Conservation (phyloP, 2,329 filamentous ascomycete species). For the Aspergillus bombycis region DNA sequence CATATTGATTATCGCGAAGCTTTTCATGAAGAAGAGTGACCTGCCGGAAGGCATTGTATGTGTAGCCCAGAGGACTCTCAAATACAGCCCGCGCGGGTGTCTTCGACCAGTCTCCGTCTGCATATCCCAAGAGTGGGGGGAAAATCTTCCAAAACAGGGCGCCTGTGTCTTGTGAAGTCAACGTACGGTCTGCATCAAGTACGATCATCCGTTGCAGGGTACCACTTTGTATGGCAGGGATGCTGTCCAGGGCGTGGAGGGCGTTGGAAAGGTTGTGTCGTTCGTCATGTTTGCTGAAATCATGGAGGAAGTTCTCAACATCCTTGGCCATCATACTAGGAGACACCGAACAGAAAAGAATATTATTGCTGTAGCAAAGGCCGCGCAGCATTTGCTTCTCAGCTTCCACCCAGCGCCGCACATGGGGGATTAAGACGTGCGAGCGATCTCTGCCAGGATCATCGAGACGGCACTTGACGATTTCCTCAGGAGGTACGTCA, state of each 20-base stretch:
- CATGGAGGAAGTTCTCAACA: constrained; percentile 11
- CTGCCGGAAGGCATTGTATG: constrained; percentile 59
- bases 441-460: constrained; percentile 46
- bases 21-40: constrained; percentile 56
- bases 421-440: constrained; percentile 35
- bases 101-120: constrained; percentile 6
- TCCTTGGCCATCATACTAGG: neutral
- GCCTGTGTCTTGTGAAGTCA: constrained; percentile 43
- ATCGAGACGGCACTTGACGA: constrained; percentile 41
- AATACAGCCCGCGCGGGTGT: constrained; percentile 52
- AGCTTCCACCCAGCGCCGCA: constrained; percentile 52
- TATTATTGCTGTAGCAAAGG: constrained; percentile 50
- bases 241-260: constrained; percentile 36
- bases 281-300: constrained; percentile 46
- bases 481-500: constrained; percentile 39
- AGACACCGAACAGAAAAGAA: constrained; percentile 48
- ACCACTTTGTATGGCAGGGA: constrained; percentile 25
- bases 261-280: constrained; percentile 42
- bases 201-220: constrained; percentile 53
- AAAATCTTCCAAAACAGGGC: constrained; percentile 16
- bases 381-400: constrained; percentile 50
- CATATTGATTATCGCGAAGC: constrained; percentile 42
- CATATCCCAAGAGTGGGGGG: constrained; percentile 6
- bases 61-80: constrained; percentile 51
- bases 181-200: constrained; percentile 62